phyloP scores from a whole-genome alignment of 2,329 filamentous ascomycete genomes.

The Alternaria arbusti region DNA sequence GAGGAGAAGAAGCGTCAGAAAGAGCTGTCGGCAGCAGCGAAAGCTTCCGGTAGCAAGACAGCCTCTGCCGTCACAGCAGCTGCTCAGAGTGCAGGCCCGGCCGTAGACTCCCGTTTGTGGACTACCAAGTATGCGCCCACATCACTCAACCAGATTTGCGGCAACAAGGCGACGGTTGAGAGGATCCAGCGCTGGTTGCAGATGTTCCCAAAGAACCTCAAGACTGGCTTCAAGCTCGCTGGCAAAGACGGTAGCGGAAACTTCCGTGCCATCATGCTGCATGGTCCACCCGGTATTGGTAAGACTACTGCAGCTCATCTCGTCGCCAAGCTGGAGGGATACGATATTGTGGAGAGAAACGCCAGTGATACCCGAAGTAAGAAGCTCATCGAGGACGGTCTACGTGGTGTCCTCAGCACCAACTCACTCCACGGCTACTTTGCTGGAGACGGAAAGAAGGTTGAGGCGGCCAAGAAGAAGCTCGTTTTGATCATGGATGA shows the following conservation, averaged over 20 bases:
- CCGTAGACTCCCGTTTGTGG: constrained; percentile 66
- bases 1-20: constrained; percentile 79
- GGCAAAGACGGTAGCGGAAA: constrained; percentile 84
- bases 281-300: constrained; percentile 93
- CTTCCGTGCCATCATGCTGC: constrained; percentile 90
- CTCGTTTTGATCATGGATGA: constrained; percentile 98
- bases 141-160: constrained; percentile 85
- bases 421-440: constrained; percentile 93
- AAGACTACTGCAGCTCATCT: constrained; percentile 97
- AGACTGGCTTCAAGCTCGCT: constrained; percentile 79
- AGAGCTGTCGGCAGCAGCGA: constrained; percentile 52
- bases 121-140: constrained; percentile 95
- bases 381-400: constrained; percentile 85
- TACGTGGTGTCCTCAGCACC: constrained; percentile 92
- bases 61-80: constrained; percentile 31
- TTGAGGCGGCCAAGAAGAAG: constrained; percentile 85
- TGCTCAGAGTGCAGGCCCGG: constrained; percentile 24
- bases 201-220: constrained; percentile 79
- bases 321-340: constrained; percentile 89
- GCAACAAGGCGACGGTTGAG: constrained; percentile 89
- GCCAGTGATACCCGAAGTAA: constrained; percentile 96
- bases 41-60: constrained; percentile 49
- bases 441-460: constrained; percentile 78
- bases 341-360: constrained; percentile 92
- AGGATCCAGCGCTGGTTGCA: constrained; percentile 88